These are phyloP conservation scores for Sclerotiophoma versabilis DNA, from an alignment of 2,329 filamentous ascomycete genomes.

Conservation along the genomic window DNA sequence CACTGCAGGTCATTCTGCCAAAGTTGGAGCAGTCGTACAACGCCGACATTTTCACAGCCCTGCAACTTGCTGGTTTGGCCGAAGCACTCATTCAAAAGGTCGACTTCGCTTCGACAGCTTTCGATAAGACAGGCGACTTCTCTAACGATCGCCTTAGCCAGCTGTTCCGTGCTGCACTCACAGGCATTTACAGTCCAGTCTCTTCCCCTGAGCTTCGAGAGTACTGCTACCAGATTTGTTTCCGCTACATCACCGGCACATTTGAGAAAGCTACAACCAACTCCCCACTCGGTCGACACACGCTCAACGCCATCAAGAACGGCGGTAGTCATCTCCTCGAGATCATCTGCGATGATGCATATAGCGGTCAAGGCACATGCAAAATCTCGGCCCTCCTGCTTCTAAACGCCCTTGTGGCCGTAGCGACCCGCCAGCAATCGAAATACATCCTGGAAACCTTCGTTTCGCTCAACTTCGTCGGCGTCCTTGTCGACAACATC, in stretches of 20 bases:
- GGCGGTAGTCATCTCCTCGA: slow-evolving; percentile 84
- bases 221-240: slow-evolving; percentile 90
- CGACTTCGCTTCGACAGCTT: slow-evolving; percentile 61
- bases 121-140: slow-evolving; percentile 66
- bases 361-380: slow-evolving; percentile 79
- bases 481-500: slow-evolving; percentile 87
- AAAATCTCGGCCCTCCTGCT: slow-evolving; percentile 86
- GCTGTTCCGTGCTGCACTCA: slow-evolving; percentile 85
- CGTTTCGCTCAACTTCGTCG: slow-evolving; percentile 87
- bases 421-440: slow-evolving; percentile 76
- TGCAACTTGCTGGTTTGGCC: slow-evolving; percentile 79
- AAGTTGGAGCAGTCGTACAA: slow-evolving; percentile 81
- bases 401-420: slow-evolving; percentile 76
- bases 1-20: slow-evolving; percentile 84
- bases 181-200: slow-evolving; percentile 77
- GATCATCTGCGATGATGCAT: slow-evolving; percentile 90
- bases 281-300: slow-evolving; percentile 54
- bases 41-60: slow-evolving; percentile 72
- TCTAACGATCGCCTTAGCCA: slow-evolving; percentile 90
- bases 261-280: slow-evolving; percentile 53
- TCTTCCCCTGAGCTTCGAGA: slow-evolving; percentile 77
- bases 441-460: slow-evolving; percentile 79
- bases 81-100: slow-evolving; percentile 75
- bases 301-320: slow-evolving; percentile 74
- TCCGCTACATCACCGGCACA: slow-evolving; percentile 80